Evolutionary conservation across 768 basidiomycete genomes (phyloP).

Genomic region (Psilocybe cyanescens): DNA sequence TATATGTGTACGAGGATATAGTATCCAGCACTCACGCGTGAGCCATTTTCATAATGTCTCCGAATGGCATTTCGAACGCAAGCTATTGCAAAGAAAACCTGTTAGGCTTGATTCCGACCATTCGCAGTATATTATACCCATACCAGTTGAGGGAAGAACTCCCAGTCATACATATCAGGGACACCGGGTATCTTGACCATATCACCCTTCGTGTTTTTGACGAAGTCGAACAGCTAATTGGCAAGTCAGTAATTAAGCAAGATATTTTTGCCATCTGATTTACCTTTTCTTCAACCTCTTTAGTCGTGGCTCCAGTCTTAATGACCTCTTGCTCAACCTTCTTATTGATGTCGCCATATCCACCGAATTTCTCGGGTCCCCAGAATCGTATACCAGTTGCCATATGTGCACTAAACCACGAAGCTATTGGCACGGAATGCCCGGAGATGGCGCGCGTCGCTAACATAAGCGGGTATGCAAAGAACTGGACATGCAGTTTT

Average conservation of each 20-base stretch:
- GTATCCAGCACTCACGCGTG: neutral
- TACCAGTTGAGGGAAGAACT: constrained; percentile 21
- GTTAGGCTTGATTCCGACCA: too few species aligned
- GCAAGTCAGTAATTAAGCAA: neutral
- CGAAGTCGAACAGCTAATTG: neutral
- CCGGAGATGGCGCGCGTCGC: neutral
- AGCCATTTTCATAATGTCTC: neutral
- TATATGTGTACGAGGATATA: neutral
- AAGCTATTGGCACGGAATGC: neutral
- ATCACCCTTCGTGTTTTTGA: neutral
- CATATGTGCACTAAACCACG: neutral
- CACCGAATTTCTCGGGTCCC: constrained; percentile 7
- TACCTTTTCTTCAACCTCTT: constrained; percentile 10
- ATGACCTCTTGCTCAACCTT: constrained; percentile 1
- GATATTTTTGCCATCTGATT: neutral
- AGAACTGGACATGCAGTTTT: neutral
- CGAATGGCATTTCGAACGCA: constrained; percentile 3
- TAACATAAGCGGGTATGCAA: neutral
- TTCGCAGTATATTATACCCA: too few species aligned
- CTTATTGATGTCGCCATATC: constrained; percentile 1
- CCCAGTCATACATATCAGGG: constrained; percentile 8
- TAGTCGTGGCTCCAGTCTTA: neutral
- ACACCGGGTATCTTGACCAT: constrained; percentile 1
- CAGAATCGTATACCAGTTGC: neutral
- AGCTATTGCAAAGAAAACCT: neutral